Conservation (phyloP, 2,329 filamentous ascomycete genomes). For the Fusarium euwallaceae region DNA sequence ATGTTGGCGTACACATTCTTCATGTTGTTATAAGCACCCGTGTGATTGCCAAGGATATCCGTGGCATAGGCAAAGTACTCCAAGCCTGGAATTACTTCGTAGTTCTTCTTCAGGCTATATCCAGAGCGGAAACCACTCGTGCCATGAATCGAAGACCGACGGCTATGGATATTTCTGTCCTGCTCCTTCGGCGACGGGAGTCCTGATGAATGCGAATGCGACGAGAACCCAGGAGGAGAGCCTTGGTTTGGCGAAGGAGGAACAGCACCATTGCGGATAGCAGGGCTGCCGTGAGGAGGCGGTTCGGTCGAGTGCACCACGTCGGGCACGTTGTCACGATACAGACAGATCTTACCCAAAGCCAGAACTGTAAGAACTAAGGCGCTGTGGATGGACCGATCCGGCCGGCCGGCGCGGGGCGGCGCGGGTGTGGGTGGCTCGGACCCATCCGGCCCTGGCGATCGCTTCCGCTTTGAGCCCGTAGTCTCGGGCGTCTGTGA, state of each 20-base stretch:
- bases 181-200: constrained; percentile 66
- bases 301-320: constrained; percentile 60
- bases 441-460: constrained; percentile 56
- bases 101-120: constrained; percentile 66
- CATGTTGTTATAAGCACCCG: constrained; percentile 82
- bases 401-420: constrained; percentile 63
- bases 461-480: constrained; percentile 69
- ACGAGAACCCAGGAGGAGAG: constrained; percentile 63
- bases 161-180: constrained; percentile 60
- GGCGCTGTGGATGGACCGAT: constrained; percentile 81
- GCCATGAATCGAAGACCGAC: constrained; percentile 66
- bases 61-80: constrained; percentile 90
- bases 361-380: constrained; percentile 87
- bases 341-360: constrained; percentile 83
- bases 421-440: constrained; percentile 49
- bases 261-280: constrained; percentile 62
- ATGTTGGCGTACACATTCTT: constrained; percentile 88
- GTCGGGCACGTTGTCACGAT: constrained; percentile 68
- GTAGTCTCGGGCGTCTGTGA: constrained; percentile 46
- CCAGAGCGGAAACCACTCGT: constrained; percentile 45
- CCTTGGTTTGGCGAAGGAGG: constrained; percentile 66
- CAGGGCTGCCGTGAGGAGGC: constrained; percentile 52
- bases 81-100: constrained; percentile 89
- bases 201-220: constrained; percentile 63
- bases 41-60: constrained; percentile 86